Percentiles rank a stretch among this genome's conserved stretches.
Conservation (phyloP, 495 filamentous ascomycete genomes). For the Pyrenopolyporus hunteri region DNA sequence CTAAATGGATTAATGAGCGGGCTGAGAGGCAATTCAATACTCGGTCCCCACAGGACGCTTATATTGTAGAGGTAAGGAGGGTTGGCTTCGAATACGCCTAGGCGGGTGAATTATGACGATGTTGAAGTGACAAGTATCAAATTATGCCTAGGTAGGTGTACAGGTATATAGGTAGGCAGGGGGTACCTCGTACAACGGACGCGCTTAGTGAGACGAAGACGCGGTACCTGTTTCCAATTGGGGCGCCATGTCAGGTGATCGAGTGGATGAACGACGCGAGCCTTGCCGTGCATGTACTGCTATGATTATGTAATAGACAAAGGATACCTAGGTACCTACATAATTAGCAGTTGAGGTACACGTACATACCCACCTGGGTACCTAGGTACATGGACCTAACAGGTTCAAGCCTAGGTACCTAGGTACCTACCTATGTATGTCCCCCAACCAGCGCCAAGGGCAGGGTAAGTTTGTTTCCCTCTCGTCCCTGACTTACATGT, state of each 20-base stretch:
- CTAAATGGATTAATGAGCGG: background rate
- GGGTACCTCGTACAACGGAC: too few relatives aligned
- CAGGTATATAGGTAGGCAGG: too few relatives aligned
- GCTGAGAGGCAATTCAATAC: background rate
- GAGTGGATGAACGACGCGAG: background rate
- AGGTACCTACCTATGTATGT: background rate
- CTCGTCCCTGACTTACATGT: constrained; percentile 8
- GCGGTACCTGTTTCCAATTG: constrained; percentile 21
- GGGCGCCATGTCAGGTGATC: constrained; percentile 34
- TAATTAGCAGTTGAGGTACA: background rate
- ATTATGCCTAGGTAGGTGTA: too few relatives aligned
- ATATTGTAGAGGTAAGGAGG: too few relatives aligned
- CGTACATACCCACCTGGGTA: background rate
- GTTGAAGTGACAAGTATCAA: too few relatives aligned
- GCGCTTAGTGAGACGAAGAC: constrained; percentile 20
- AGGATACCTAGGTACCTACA: background rate
- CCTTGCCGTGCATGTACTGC: too few relatives aligned
- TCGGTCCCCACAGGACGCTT: background rate
- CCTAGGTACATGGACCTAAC: too few relatives aligned
- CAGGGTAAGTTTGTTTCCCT: constrained; percentile 19
- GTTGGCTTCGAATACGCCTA: too few relatives aligned
- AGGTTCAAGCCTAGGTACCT: too few relatives aligned
- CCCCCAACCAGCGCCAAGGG: constrained; percentile 2
- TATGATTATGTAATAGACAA: background rate
- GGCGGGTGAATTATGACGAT: too few relatives aligned